Percentiles rank a stretch among this genome's conserved stretches.
phyloP scores from a whole-genome alignment of 495 filamentous ascomycete species.

The Hypoxylon crocopeplum region DNA sequence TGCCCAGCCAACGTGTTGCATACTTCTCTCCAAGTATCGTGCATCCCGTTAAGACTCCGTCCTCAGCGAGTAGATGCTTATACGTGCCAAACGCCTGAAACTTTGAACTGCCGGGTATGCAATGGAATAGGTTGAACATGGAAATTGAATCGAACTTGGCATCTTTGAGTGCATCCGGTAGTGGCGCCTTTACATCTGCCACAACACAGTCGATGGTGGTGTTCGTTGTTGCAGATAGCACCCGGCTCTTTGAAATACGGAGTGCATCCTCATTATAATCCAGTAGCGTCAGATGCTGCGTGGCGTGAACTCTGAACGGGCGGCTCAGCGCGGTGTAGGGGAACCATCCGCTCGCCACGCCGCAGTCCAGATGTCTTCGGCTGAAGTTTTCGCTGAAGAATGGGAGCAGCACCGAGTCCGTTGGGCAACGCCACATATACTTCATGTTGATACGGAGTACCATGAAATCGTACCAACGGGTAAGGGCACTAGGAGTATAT shows the following conservation, averaged over 20 bases:
- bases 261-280: slow-evolving; percentile 43
- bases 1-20: slow-evolving; percentile 47
- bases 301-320: not conserved
- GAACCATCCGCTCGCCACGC: slow-evolving; percentile 49
- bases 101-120: slow-evolving; percentile 40
- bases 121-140: slow-evolving; percentile 51
- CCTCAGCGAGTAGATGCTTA: slow-evolving; percentile 34
- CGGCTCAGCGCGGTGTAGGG: slow-evolving; percentile 23
- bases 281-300: slow-evolving; percentile 35
- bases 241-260: slow-evolving; percentile 13
- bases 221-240: slow-evolving; percentile 5
- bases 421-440: slow-evolving; percentile 48
- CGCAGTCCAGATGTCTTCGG: slow-evolving; percentile 48
- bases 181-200: slow-evolving; percentile 31
- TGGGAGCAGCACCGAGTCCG: slow-evolving; percentile 41
- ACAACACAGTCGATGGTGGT: slow-evolving; percentile 20
- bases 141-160: slow-evolving; percentile 46
- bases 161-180: slow-evolving; percentile 13
- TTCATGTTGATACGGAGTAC: too few relatives aligned
- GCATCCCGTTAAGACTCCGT: slow-evolving; percentile 44
- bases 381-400: slow-evolving; percentile 46
- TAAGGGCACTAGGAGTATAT: too few relatives aligned
- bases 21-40: slow-evolving; percentile 44
- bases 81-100: slow-evolving; percentile 30
- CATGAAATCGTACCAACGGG: too few relatives aligned